Evolutionary conservation across 768 basidiomycete genomes (phyloP), one percentile per base, ranked within the genome.

Genomic region (Dentipellis sp.): DNA sequence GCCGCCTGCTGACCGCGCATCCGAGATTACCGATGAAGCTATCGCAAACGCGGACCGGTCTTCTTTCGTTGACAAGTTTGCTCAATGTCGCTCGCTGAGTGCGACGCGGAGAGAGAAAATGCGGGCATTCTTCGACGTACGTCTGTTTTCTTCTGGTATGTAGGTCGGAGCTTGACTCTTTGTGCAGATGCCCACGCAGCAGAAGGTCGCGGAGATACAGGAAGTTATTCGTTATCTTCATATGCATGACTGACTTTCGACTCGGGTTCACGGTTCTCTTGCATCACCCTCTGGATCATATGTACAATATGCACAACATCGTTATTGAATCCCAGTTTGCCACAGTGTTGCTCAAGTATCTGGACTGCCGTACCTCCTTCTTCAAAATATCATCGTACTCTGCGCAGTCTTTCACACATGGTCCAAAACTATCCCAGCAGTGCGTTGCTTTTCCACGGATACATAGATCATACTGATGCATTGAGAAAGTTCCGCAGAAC

Each of bases 111-210:
- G 67, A 50, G 65, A 60, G 52, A 60, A 69, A 53, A 79, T 84
- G 80, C 74, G 81, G 62, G 34, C 56, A 19, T 83, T 83, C 60
- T 78, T 72, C 52, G 69, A 78, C 68, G 82, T 79, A 60, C 16
- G 74, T 66, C 23, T 19, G 74, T 66, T 34, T 29, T 23, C 1
- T 37, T 22, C 9, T 47, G n/a, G 29, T 29, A 29, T 29, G 29
- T 29, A 29, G 29, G 29, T 29, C 29, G 29, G 6, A 29, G 29
- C 6, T 6, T 29, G 29, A 29, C 17, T 39, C 19, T 34, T 37
- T 59, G 29, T 57, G 14, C 56, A 83, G 83, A 76, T 84, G 74
- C 66, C 79, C 2, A 77, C 81, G 3, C 68, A 81, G 23, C 71
- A 80, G 42, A 82, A 83, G 60, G 60, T 83, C 1, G 61, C 71